Evolutionary conservation across 2,329 filamentous ascomycete genomes (phyloP).

Genomic region (Coccinonectria pachysandricola): DNA sequence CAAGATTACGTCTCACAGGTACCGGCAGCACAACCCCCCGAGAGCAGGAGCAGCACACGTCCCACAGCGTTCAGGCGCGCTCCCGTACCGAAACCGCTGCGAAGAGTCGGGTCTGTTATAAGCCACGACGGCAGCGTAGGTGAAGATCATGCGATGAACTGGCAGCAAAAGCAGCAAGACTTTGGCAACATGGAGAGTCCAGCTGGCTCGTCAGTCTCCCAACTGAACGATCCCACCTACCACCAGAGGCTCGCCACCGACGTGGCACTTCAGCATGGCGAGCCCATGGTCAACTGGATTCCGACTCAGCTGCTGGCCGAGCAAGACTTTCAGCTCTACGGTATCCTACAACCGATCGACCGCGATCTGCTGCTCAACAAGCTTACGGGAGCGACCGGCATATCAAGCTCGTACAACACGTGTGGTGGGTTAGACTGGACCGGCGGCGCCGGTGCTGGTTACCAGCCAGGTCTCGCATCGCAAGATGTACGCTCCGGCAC

Average conservation of each 20-base stretch:
- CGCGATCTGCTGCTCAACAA: conserved; percentile 66
- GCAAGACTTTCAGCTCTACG: conserved; percentile 38
- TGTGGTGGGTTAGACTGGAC: conserved; percentile 37
- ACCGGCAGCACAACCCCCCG: conserved; percentile 49
- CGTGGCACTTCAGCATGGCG: conserved; percentile 29
- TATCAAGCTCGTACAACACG: conserved; percentile 27
- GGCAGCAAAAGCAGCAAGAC: too few relatives aligned
- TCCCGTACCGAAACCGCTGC: too few relatives aligned
- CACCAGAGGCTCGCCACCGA: too few relatives aligned
- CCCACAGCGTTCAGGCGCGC: too few relatives aligned
- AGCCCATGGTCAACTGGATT: conserved; percentile 33
- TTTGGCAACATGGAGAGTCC: too few relatives aligned
- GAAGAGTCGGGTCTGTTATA: too few relatives aligned
- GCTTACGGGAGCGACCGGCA: too few relatives aligned
- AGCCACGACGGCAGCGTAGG: conserved; percentile 11
- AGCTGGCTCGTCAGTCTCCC: too few relatives aligned
- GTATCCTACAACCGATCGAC: conserved; percentile 59
- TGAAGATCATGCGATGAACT: too few relatives aligned
- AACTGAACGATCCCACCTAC: too few relatives aligned
- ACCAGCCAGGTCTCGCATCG: conserved; percentile 15
- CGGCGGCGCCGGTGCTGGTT: conserved; percentile 25
- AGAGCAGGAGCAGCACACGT: too few relatives aligned
- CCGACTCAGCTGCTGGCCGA: conserved; percentile 43
- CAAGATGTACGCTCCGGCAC: conserved; percentile 19
- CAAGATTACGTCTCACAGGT: conserved; percentile 87